Percentiles rank a stretch among this genome's conserved stretches.
Conservation (phyloP, 2,329 filamentous ascomycete genomes). For the Penicillium sp. region DNA sequence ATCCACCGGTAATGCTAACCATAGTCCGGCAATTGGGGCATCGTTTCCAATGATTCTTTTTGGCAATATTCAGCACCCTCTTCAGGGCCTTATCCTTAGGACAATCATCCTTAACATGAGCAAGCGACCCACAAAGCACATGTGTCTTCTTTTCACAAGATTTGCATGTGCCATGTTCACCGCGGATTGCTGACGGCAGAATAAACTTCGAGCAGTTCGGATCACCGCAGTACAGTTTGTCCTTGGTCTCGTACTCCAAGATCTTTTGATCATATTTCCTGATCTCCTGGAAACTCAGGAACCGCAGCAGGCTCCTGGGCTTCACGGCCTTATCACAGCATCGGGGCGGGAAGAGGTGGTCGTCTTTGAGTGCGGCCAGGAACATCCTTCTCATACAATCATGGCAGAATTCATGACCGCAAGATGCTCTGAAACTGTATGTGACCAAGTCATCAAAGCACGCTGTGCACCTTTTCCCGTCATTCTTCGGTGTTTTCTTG, state of each 20-base stretch:
- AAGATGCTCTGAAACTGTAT: background rate
- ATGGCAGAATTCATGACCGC: background rate
- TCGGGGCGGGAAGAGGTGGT: conserved; percentile 23
- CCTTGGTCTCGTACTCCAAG: conserved; percentile 16
- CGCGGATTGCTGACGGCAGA: conserved; percentile 10
- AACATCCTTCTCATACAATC: conserved; percentile 18
- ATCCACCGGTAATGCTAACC: conserved; percentile 18
- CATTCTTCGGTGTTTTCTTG: background rate
- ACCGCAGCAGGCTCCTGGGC: conserved; percentile 1
- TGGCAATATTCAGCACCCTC: conserved; percentile 15
- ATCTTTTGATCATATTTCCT: conserved; percentile 12
- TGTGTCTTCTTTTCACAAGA: conserved; percentile 20
- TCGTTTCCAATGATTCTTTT: conserved; percentile 10
- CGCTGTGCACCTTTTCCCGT: background rate
- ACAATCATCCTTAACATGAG: conserved; percentile 20
- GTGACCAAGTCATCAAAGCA: background rate
- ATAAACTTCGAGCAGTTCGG: conserved; percentile 26
- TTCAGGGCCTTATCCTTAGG: conserved; percentile 18
- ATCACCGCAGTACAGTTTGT: conserved; percentile 25
- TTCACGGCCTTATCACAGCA: conserved; percentile 19
- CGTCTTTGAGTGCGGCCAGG: conserved; percentile 18
- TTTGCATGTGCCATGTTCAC: conserved; percentile 18
- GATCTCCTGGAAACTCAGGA: conserved; percentile 18
- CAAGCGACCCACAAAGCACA: conserved; percentile 17
- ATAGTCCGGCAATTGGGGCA: conserved; percentile 21